Percentiles rank a stretch among this genome's conserved stretches.
Conservation (phyloP, 306 rosid genomes). For the Lathyrus tuberosus region DNA sequence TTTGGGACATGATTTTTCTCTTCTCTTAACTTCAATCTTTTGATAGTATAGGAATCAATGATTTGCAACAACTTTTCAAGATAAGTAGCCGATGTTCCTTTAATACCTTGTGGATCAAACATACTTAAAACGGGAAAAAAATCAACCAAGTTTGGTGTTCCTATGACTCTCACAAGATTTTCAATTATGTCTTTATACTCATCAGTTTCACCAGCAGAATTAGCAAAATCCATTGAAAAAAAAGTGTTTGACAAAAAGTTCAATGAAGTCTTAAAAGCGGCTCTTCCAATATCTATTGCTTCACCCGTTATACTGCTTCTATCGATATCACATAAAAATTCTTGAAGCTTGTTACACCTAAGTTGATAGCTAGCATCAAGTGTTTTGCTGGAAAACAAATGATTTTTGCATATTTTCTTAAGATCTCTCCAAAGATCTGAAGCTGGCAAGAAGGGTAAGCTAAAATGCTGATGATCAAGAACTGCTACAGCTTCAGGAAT, state of each 20-base stretch:
- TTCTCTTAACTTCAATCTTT: background rate
- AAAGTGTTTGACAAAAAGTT: constrained; percentile 37
- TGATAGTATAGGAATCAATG: background rate
- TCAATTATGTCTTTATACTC: constrained; percentile 32
- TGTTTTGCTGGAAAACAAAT: constrained; percentile 33
- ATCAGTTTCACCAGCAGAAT: constrained; percentile 8
- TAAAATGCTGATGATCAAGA: background rate
- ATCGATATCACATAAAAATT: constrained; percentile 28
- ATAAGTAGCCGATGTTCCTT: background rate
- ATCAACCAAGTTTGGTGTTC: constrained; percentile 50
- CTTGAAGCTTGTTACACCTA: constrained; percentile 37
- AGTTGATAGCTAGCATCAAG: constrained; percentile 44
- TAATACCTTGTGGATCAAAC: constrained; percentile 50
- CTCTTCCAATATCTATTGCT: background rate
- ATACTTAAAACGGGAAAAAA: background rate
- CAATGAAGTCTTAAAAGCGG: constrained; percentile 2
- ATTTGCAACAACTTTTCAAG: constrained; percentile 1
- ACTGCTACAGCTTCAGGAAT: background rate
- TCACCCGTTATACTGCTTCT: background rate
- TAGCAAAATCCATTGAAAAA: constrained; percentile 50
- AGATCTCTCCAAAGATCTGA: constrained; percentile 36
- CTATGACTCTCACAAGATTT: constrained; percentile 36
- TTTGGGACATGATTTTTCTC: background rate
- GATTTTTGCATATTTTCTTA: constrained; percentile 22
- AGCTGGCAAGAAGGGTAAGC: constrained; percentile 29